Percentiles rank a stretch among this genome's conserved stretches.
Conservation (phyloP, 768 basidiomycete genomes). For the Phaeotremella fagi region DNA sequence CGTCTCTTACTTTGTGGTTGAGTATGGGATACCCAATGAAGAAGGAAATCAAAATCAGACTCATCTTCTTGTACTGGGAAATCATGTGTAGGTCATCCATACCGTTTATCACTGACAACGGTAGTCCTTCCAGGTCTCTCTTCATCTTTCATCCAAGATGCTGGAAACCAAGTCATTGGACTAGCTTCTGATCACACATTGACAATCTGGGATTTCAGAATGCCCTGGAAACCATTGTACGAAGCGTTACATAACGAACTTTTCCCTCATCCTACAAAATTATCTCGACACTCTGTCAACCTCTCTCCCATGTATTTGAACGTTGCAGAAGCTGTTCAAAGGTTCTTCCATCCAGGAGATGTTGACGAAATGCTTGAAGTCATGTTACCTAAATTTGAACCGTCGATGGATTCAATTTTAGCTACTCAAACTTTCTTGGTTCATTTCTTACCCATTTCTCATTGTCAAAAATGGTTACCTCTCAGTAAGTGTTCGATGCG, state of each 20-base stretch:
- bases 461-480: slow-evolving; percentile 73
- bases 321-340: slow-evolving; percentile 54
- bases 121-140: slow-evolving; percentile 34
- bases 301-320: slow-evolving; percentile 49
- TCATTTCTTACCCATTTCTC: slow-evolving; percentile 76
- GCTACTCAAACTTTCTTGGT: slow-evolving; percentile 79
- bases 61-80: slow-evolving; percentile 75
- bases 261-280: slow-evolving; percentile 57
- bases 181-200: slow-evolving; percentile 49
- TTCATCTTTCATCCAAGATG: slow-evolving; percentile 58
- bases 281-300: slow-evolving; percentile 47
- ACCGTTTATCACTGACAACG: neutral
- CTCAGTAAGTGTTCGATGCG: slow-evolving; percentile 54
- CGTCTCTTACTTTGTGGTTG: slow-evolving; percentile 54
- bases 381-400: slow-evolving; percentile 60
- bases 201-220: slow-evolving; percentile 43
- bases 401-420: slow-evolving; percentile 62
- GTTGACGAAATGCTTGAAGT: slow-evolving; percentile 82
- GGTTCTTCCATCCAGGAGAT: slow-evolving; percentile 85
- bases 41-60: slow-evolving; percentile 65
- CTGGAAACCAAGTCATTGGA: slow-evolving; percentile 70
- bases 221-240: slow-evolving; percentile 43
- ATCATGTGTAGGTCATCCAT: slow-evolving; percentile 48
- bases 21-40: slow-evolving; percentile 84
- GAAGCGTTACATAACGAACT: slow-evolving; percentile 50